Evolutionary conservation across 306 rosid species (phyloP).

Genomic region (Macrotyloma uniflorum): DNA sequence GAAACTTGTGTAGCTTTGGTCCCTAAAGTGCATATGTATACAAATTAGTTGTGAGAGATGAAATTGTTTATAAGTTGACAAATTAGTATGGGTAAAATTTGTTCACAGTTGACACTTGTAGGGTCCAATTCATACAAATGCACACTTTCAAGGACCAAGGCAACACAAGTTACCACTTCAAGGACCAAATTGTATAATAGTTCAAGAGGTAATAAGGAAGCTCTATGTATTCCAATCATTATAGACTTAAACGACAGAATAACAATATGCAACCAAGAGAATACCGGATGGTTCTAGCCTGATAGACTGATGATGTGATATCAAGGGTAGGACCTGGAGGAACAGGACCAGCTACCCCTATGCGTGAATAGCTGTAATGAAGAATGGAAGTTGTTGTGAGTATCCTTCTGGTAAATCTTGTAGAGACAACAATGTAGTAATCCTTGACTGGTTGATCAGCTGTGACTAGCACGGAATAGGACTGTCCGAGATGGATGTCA

Average conservation of each 20-base stretch:
- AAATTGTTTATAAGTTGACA: neutral
- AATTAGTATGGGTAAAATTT: neutral
- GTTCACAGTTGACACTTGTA: neutral
- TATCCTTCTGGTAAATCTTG: constrained; percentile 69
- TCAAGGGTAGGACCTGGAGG: constrained; percentile 79
- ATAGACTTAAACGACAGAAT: constrained; percentile 13
- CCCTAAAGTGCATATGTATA: neutral
- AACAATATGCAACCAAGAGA: neutral
- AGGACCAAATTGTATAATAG: neutral
- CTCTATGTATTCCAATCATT: neutral
- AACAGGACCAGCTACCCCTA: constrained; percentile 76
- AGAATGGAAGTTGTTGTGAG: constrained; percentile 89
- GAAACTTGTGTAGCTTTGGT: no score
- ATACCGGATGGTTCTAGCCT: constrained; percentile 90
- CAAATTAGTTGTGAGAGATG: neutral
- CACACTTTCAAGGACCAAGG: neutral
- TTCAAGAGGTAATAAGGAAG: neutral
- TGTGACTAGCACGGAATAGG: constrained; percentile 88
- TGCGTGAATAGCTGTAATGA: constrained; percentile 83
- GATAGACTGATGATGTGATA: constrained; percentile 68
- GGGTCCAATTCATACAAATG: neutral
- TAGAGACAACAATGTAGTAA: constrained; percentile 80
- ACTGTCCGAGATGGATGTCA: constrained; percentile 92
- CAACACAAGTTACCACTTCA: neutral
- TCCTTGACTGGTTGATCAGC: constrained; percentile 89